phyloP scores from a whole-genome alignment of 768 basidiomycete genomes.

The Coprinopsis sp. region DNA sequence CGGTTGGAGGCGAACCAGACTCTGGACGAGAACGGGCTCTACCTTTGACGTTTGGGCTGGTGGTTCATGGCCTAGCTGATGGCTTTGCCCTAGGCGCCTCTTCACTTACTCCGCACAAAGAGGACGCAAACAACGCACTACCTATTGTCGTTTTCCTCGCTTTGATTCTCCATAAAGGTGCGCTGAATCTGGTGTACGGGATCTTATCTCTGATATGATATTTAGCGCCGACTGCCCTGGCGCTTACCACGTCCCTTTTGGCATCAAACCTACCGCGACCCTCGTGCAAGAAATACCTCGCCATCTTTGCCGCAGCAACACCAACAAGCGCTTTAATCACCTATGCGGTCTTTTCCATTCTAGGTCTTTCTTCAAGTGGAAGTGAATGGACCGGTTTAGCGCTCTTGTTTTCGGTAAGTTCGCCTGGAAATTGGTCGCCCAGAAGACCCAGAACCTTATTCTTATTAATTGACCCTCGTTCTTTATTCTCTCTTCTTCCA shows the following conservation, averaged over 20 bases:
- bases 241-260: constrained; percentile 82
- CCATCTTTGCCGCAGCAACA: constrained; percentile 78
- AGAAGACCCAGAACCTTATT: not conserved
- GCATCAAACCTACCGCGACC: constrained; percentile 62
- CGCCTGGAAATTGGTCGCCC: not conserved
- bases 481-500: constrained; percentile 24
- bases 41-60: constrained; percentile 78
- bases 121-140: constrained; percentile 40
- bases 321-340: constrained; percentile 79
- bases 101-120: constrained; percentile 32
- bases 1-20: constrained; percentile 4
- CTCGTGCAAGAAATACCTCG: constrained; percentile 70
- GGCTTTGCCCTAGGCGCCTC: constrained; percentile 90
- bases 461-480: not conserved
- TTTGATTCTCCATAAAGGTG: constrained; percentile 87
- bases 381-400: constrained; percentile 68
- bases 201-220: too few species aligned
- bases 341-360: constrained; percentile 57
- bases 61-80: constrained; percentile 87
- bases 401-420: constrained; percentile 76
- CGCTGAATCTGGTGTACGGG: not conserved
- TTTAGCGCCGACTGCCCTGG: constrained; percentile 93
- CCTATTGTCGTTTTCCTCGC: constrained; percentile 89
- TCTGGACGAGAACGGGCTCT: constrained; percentile 41
- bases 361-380: constrained; percentile 40